Conservation (phyloP, 129 eudicot genomes). For the Lonicera japonica region DNA sequence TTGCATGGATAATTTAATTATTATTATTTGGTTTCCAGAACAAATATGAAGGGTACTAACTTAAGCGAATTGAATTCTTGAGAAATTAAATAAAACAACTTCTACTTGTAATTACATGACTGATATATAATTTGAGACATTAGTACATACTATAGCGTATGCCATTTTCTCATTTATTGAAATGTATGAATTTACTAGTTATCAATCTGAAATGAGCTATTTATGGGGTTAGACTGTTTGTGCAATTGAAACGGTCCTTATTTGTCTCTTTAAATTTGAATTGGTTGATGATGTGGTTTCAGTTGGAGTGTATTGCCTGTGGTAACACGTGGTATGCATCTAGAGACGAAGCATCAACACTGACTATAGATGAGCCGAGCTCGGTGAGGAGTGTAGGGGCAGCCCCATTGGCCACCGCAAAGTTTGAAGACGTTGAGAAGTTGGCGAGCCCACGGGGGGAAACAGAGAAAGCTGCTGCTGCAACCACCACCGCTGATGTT, state of each 20-base stretch:
- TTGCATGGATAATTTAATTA: no score
- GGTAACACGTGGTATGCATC: slow-evolving; percentile 90
- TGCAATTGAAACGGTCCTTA: no score
- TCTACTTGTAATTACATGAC: no score
- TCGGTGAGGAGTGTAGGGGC: slow-evolving; percentile 51
- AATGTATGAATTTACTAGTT: no score
- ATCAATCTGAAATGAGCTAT: background rate
- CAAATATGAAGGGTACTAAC: no score
- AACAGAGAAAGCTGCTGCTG: background rate
- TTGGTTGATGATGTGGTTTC: slow-evolving; percentile 6
- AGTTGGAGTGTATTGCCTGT: slow-evolving; percentile 79
- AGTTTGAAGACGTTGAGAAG: slow-evolving; percentile 81
- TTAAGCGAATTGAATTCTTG: no score
- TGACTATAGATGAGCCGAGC: slow-evolving; percentile 71
- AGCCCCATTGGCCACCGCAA: slow-evolving; percentile 83
- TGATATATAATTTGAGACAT: no score
- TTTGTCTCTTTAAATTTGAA: no score
- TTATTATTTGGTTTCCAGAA: no score
- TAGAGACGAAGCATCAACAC: slow-evolving; percentile 64
- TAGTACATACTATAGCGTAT: no score
- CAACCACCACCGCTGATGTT: slow-evolving; percentile 23
- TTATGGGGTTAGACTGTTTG: background rate
- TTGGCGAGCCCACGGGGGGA: slow-evolving; percentile 59
- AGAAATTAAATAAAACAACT: no score
- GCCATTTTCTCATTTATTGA: no score